These are phyloP conservation scores for Xylariaceae sp. DNA, from an alignment of 2,329 filamentous ascomycete genomes.

Conservation along the genomic window DNA sequence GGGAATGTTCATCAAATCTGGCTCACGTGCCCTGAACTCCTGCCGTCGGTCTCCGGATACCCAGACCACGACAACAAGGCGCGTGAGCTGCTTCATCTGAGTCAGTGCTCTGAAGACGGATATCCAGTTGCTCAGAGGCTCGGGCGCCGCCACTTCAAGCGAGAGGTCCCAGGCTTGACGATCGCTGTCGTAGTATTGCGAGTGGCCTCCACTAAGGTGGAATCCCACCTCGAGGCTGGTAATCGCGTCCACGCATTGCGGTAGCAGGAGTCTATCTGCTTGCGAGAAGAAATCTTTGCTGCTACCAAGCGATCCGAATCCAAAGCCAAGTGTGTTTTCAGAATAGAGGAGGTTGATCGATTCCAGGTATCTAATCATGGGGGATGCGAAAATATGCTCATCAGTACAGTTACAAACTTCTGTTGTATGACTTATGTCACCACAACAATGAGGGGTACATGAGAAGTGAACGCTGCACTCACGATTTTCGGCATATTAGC, in stretches of 20 bases:
- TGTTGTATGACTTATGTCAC: too few relatives aligned
- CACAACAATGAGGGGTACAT: too few relatives aligned
- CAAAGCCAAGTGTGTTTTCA: slow-evolving; percentile 17
- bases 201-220: slow-evolving; percentile 18
- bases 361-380: slow-evolving; percentile 14
- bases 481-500: slow-evolving; percentile 17
- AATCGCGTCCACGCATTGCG: slow-evolving; percentile 15
- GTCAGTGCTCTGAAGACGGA: slow-evolving; percentile 14
- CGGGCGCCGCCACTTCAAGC: slow-evolving; percentile 13
- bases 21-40: slow-evolving; percentile 13
- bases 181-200: slow-evolving; percentile 17
- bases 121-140: slow-evolving; percentile 15
- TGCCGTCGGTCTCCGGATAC: slow-evolving; percentile 17
- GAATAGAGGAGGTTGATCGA: slow-evolving; percentile 17
- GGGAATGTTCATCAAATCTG: slow-evolving; percentile 17
- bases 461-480: slow-evolving; percentile 3
- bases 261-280: slow-evolving; percentile 13
- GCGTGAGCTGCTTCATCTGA: slow-evolving; percentile 13
- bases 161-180: slow-evolving; percentile 16
- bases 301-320: slow-evolving; percentile 12
- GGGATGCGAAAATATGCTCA: not conserved
- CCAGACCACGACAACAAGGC: slow-evolving; percentile 17
- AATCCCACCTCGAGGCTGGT: slow-evolving; percentile 17
- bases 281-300: slow-evolving; percentile 17
- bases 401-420: too few relatives aligned